Base-by-base conservation (phyloP, 345 rosid genomes). In the Populus alba region DNA sequence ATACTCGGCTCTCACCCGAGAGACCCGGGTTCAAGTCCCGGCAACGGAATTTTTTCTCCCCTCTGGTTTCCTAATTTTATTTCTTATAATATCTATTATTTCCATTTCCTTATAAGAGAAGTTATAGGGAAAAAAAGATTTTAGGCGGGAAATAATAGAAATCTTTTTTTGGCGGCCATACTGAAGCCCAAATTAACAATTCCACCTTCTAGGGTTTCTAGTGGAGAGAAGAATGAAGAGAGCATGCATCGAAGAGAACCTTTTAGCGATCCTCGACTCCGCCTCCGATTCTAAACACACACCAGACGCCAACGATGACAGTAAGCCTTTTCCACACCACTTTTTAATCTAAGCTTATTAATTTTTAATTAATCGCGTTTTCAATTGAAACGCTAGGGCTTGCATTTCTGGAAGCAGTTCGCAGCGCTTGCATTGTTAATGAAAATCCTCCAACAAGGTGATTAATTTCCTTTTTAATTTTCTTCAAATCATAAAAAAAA, bases 1-100 rank as follows among this genome's bases (percentile, higher is more conserved):
- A 87, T 90, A 89, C 86, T 89, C 86, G 92, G 92, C 93, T 90
- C 89, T 89, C 97, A 85, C 88, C 87, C 86, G 87, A 88, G 85
- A 81, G 92, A 86, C 89, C 86, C 89, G 88, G 88, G 89, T 92
- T 89, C 87, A 67, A 88, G 73, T 90, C 90, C 91, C 89, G 89
- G 90, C 91, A 88, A 87, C 87, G 89, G 91, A 41, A 62, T 0
- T 63, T 5, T 22, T 35, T 12, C 23, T 35, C 17, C 4, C 2
- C 10, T 65, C 6, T 5, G 31, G 17, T 4, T 23, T 15, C 12
- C 37, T 43, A 12, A n/a, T 38, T 5, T 31, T 25, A 11, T 16
- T 33, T 33, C 1, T 33, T 33, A 4, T 33, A 33, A 33, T 33
- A 33, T 33, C 37, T 33, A 33, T 33, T 33, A 33, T 33, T 33